These are phyloP conservation scores for Copromyces sp. DNA, from an alignment of 495 filamentous ascomycete species.

Conservation along the genomic window DNA sequence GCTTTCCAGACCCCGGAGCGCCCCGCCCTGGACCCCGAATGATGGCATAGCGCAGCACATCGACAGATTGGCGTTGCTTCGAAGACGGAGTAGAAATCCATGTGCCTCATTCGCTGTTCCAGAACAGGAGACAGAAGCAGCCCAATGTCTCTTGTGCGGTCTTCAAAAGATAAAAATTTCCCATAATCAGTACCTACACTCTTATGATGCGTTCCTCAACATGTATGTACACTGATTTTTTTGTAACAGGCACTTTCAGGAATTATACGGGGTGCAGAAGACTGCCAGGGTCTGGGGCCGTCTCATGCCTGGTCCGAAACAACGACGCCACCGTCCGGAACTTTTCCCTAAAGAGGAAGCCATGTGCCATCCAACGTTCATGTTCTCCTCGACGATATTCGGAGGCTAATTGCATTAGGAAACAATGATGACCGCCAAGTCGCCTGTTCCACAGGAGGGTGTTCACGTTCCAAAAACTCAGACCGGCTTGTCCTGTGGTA, in stretches of 20 bases:
- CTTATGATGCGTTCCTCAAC: not conserved
- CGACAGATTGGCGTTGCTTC: slow-evolving; percentile 1
- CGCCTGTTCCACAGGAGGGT: not conserved
- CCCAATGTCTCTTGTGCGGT: not conserved
- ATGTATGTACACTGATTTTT: not conserved
- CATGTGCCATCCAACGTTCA: slow-evolving; percentile 9
- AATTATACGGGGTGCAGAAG: not conserved
- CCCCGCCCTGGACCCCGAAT: slow-evolving; percentile 2
- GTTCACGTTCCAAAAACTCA: not conserved
- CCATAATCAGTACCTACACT: not conserved
- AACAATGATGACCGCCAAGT: slow-evolving; percentile 7
- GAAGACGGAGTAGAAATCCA: not conserved
- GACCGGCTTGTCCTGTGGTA: slow-evolving; percentile 1
- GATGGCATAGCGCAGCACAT: slow-evolving; percentile 6
- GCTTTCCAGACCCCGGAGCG: not conserved
- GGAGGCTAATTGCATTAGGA: slow-evolving; percentile 1
- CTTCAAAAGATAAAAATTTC: not conserved
- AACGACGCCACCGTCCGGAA: slow-evolving; percentile 9
- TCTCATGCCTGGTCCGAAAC: not conserved
- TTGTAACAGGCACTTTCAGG: not conserved
- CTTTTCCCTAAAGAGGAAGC: slow-evolving; percentile 14
- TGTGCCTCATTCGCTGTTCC: not conserved
- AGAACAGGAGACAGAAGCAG: not conserved
- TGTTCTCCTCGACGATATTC: slow-evolving; percentile 6
- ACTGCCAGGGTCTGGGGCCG: not conserved